A percentile compares a stretch with the other conserved stretches of the same genome.
phyloP scores from a whole-genome alignment of 257 asterid genomes.

The Cynanchum wilfordii region DNA sequence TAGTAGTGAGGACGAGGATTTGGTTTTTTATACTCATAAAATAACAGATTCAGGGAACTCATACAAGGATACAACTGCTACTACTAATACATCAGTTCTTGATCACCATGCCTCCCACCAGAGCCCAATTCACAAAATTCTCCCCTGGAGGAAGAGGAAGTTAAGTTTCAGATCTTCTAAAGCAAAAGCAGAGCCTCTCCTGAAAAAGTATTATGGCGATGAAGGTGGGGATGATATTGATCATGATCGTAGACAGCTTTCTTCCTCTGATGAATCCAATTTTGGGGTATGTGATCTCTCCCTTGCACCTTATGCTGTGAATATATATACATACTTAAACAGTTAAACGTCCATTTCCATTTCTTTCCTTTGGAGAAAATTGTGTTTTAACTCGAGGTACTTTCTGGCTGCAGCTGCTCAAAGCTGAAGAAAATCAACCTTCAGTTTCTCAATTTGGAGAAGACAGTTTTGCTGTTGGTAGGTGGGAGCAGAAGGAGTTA shows the following conservation, averaged over 20 bases:
- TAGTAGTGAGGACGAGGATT: conserved; percentile 58
- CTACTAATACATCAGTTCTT: conserved; percentile 12
- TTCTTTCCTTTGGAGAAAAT: not conserved
- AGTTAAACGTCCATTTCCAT: not conserved
- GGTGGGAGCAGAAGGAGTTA: conserved; percentile 70
- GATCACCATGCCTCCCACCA: conserved; percentile 26
- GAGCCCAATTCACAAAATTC: conserved; percentile 45
- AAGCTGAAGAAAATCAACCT: conserved; percentile 29
- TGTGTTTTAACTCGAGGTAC: conserved; percentile 2
- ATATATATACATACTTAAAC: not conserved
- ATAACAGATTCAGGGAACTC: conserved; percentile 22
- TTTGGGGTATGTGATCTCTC: conserved; percentile 32
- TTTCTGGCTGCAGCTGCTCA: conserved; percentile 24
- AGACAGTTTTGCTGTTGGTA: conserved; percentile 62
- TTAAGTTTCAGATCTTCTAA: conserved; percentile 59
- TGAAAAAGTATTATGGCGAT: conserved; percentile 61
- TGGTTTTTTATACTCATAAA: conserved; percentile 39
- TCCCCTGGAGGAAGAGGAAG: conserved; percentile 81
- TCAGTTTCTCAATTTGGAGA: conserved; percentile 58
- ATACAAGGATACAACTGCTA: conserved; percentile 16
- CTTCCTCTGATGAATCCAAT: conserved; percentile 66
- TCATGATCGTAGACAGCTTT: conserved; percentile 78
- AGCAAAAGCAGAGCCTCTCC: conserved; percentile 67
- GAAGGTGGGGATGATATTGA: conserved; percentile 95
- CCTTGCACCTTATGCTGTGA: not conserved